Conservation (phyloP, 768 basidiomycete genomes). For the Mrakia gelida region DNA sequence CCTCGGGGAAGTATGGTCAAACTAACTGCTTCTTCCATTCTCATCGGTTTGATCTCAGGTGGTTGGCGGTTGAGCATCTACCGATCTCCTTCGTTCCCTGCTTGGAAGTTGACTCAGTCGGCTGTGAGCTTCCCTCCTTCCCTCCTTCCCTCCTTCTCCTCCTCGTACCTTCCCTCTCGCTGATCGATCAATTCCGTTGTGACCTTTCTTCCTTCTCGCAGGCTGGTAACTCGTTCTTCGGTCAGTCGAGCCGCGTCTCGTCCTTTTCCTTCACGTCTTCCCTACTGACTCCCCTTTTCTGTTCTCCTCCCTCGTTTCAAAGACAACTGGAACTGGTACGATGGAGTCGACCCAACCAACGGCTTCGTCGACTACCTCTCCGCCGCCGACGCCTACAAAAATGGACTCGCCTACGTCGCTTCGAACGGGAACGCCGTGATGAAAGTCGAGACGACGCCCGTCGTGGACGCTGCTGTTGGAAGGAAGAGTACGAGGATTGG, state of each 20-base stretch:
- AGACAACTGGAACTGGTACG: conserved; percentile 14
- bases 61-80: conserved; percentile 9
- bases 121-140: neutral
- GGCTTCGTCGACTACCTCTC: conserved; percentile 22
- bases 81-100: neutral
- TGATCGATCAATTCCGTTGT: neutral
- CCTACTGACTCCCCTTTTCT: too few species aligned
- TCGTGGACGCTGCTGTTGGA: neutral
- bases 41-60: neutral
- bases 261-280: neutral
- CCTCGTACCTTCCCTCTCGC: neutral
- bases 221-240: conserved; percentile 10
- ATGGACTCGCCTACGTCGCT: conserved; percentile 4
- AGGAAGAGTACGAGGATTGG: conserved; percentile 9
- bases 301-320: neutral
- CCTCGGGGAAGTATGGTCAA: too few species aligned
- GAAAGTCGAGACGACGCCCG: conserved; percentile 21
- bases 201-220: neutral
- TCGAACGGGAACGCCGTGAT: conserved; percentile 17
- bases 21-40: too few species aligned
- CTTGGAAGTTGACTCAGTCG: neutral
- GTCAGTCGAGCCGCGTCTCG: neutral
- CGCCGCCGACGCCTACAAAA: neutral
- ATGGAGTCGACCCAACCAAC: conserved; percentile 16
- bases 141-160: neutral